These are phyloP conservation scores for Phoenix dactylifera DNA, from an alignment of 176 grass and related monocot genomes.

Conservation along the genomic window DNA sequence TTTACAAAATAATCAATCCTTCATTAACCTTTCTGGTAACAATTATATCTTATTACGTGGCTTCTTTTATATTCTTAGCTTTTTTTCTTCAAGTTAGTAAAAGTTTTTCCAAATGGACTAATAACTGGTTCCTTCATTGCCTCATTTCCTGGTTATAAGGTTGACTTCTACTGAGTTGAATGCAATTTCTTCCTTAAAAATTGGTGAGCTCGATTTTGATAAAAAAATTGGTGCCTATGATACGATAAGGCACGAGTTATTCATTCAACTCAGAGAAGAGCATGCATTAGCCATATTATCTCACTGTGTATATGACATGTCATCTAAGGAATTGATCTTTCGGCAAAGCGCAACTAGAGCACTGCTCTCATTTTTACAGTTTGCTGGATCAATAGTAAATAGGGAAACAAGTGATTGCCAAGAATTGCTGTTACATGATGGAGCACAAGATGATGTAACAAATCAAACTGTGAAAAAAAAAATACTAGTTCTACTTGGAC, in stretches of 20 bases:
- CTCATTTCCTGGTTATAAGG: conserved; percentile 39
- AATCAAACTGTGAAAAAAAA: conserved; percentile 5
- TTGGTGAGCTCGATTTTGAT: conserved; percentile 80
- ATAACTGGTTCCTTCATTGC: too few species aligned
- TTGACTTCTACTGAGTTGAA: conserved; percentile 64
- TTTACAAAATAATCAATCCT: too few species aligned
- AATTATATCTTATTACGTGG: conserved; percentile 15
- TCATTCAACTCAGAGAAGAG: conserved; percentile 53
- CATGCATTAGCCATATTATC: conserved; percentile 63
- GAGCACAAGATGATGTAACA: neutral
- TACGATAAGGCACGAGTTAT: conserved; percentile 37
- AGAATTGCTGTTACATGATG: conserved; percentile 8
- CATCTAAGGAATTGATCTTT: conserved; percentile 75
- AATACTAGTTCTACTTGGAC: conserved; percentile 32
- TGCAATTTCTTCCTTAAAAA: conserved; percentile 70
- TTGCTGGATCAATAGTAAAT: conserved; percentile 50
- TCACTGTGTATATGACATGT: conserved; percentile 90
- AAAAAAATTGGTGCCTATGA: conserved; percentile 57
- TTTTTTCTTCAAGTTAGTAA: neutral
- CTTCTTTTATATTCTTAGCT: conserved; percentile 8
- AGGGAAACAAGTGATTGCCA: conserved; percentile 21
- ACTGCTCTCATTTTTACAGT: conserved; percentile 63
- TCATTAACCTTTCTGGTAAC: conserved; percentile 62
- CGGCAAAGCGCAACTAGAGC: conserved; percentile 85
- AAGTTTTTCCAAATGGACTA: too few species aligned